A percentile compares a stretch with the other conserved stretches of the same genome.
phyloP scores from a whole-genome alignment of 768 basidiomycete genomes.

The Pleurotus platypus region DNA sequence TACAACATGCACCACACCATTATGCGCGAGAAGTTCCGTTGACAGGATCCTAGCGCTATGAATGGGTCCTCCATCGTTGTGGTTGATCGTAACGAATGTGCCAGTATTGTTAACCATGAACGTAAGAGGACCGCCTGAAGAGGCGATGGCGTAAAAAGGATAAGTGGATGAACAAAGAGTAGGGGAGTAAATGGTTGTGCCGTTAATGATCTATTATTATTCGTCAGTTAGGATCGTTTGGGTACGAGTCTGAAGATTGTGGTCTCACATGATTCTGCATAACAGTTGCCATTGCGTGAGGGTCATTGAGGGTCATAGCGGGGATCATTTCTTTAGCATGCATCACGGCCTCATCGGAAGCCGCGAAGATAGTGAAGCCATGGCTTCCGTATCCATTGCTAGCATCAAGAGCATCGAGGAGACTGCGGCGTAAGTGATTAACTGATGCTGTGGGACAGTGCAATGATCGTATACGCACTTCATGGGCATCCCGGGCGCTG shows the following conservation, averaged over 20 bases:
- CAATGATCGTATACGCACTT: not conserved
- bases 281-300: slow-evolving; percentile 32
- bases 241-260: too few species aligned
- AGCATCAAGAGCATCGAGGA: slow-evolving; percentile 4
- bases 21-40: slow-evolving; percentile 47
- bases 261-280: slow-evolving; percentile 46
- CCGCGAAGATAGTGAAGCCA: slow-evolving; percentile 56
- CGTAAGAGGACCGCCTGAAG: slow-evolving; percentile 34
- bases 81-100: slow-evolving; percentile 31
- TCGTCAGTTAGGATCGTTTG: not conserved
- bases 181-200: slow-evolving; percentile 51
- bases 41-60: slow-evolving; percentile 41
- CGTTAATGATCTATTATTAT: slow-evolving; percentile 43
- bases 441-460: not conserved
- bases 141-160: slow-evolving; percentile 33
- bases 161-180: slow-evolving; percentile 22
- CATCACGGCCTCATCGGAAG: slow-evolving; percentile 37
- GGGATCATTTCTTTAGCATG: slow-evolving; percentile 20
- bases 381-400: slow-evolving; percentile 10
- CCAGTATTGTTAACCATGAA: slow-evolving; percentile 44
- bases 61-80: not conserved
- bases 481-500: not conserved
- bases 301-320: slow-evolving; percentile 30
- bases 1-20: slow-evolving; percentile 56
- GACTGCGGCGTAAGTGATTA: not conserved